Conservation (phyloP, 805 yeast species). For the Saccharomycodes ludwigii region DNA sequence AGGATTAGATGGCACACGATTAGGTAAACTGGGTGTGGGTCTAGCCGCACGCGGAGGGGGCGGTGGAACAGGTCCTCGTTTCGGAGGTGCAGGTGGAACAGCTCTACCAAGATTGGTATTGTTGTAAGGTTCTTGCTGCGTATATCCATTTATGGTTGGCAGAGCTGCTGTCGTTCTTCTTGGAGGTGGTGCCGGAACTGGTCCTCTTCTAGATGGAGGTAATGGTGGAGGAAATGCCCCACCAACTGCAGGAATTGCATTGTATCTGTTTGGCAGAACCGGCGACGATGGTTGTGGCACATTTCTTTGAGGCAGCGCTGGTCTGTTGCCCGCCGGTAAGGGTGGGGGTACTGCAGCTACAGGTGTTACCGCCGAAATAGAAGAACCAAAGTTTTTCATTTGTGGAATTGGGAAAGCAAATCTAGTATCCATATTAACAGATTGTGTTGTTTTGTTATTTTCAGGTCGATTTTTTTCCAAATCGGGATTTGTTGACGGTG, state of each 20-base stretch:
- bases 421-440: no score
- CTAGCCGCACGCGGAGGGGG: constrained; percentile 1
- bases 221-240: constrained; percentile 12
- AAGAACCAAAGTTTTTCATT: no score
- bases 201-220: constrained; percentile 16
- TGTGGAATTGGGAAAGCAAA: no score
- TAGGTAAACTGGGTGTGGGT: constrained; percentile 3
- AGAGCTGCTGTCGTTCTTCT: constrained; percentile 9
- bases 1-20: constrained; percentile 6
- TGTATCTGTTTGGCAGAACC: neutral
- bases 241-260: constrained; percentile 3
- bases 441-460: neutral
- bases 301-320: constrained; percentile 2
- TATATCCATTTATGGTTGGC: constrained; percentile 4
- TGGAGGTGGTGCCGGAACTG: constrained; percentile 16
- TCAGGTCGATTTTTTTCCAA: no score
- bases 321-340: neutral
- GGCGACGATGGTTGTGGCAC: neutral
- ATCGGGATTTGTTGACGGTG: constrained; percentile 4
- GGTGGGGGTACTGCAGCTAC: constrained; percentile 1
- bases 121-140: constrained; percentile 5
- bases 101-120: constrained; percentile 6
- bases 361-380: no score
- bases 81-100: constrained; percentile 11
- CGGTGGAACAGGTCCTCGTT: constrained; percentile 7